Evolutionary conservation across 2,329 filamentous ascomycete genomes (phyloP), one percentile per base, ranked within the genome.

Genomic region (Tolypocladium nubicola): DNA sequence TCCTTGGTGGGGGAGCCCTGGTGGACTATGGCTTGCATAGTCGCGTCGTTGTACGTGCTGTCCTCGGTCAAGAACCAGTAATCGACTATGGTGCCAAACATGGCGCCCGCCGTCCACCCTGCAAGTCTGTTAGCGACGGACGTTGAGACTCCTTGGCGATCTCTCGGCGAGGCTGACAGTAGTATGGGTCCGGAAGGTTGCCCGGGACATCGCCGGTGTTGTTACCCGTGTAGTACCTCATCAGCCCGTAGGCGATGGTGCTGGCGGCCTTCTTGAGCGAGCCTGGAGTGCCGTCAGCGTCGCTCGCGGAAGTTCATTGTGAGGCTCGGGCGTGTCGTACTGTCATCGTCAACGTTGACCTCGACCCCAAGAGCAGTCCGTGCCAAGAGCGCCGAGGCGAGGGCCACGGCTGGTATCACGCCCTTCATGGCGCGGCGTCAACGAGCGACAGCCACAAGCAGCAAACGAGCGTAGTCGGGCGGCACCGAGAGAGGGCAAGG

Each of bases 61-160:
- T 90, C 86, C 19, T 83, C 85, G 0, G 86, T 89, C 57, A 84
- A 78, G 62, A 81, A 80, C 84, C 84, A 89, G 71, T 90, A 90
- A 68, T 90, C 85, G 56, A 90, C 72, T 61, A 90, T 68, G 1
- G 84, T 81, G 56, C 86, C 84, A 64, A 90, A 88, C 78, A 91
- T 80, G 56, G 84, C 83, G 23, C 85, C 84, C 0, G 84, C 83
- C 69, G 89, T 86, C 87, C 87, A 91, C 87, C 77, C 72, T 74
- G 49, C 64, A 13, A 7, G 9, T 33, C 30, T 33, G 59, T 69
- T 54, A 67, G 63, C 38, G 47, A 37, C 37, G 3, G 26, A 3
- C 38, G 33, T 43, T 14, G 2, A 10, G 7, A 50, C 19, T 45
- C 30, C 37, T 38, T 13, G 47, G 38, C 8, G 2, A 50, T 16